A percentile compares a stretch with the other conserved stretches of the same genome.
Conservation (phyloP, 225 moss, liverwort and hornwort genomes). For the Rhytidiadelphus loreus region DNA sequence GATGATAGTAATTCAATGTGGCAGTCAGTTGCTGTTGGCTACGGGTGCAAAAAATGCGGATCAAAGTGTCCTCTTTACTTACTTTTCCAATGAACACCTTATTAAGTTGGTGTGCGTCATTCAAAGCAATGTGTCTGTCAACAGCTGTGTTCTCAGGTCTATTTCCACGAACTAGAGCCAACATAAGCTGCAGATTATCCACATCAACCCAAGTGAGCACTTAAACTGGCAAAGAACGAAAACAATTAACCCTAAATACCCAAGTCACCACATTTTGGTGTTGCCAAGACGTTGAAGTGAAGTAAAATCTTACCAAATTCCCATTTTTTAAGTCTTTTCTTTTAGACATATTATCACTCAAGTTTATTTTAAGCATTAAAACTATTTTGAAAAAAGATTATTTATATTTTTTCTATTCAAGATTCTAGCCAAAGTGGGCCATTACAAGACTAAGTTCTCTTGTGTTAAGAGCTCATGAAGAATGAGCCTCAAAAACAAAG, state of each 20-base stretch:
- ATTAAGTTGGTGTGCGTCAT: conserved; percentile 40
- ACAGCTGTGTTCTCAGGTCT: conserved; percentile 33
- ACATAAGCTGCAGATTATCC: conserved; percentile 36
- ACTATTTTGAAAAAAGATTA: not conserved
- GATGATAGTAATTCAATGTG: conserved; percentile 46
- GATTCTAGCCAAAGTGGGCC: too few relatives aligned
- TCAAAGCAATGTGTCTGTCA: conserved; percentile 50
- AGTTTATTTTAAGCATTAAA: too few relatives aligned
- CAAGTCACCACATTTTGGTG: not conserved
- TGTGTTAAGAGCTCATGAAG: not conserved
- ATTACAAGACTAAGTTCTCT: not conserved
- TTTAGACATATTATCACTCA: not conserved
- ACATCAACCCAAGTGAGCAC: conserved; percentile 1
- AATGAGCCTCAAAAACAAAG: not conserved
- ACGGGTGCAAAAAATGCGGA: conserved; percentile 45
- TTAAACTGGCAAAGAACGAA: not conserved
- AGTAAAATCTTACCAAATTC: not conserved
- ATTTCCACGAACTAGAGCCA: conserved; percentile 41
- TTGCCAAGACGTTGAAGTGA: not conserved
- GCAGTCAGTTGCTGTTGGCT: conserved; percentile 42
- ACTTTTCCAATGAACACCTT: conserved; percentile 28
- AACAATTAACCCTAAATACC: not conserved
- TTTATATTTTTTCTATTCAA: not conserved
- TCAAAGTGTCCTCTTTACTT: conserved; percentile 28
- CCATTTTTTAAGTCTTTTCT: not conserved